These are phyloP conservation scores for Tuber magnatum DNA, from an alignment of 495 filamentous ascomycete species.

Conservation along the genomic window DNA sequence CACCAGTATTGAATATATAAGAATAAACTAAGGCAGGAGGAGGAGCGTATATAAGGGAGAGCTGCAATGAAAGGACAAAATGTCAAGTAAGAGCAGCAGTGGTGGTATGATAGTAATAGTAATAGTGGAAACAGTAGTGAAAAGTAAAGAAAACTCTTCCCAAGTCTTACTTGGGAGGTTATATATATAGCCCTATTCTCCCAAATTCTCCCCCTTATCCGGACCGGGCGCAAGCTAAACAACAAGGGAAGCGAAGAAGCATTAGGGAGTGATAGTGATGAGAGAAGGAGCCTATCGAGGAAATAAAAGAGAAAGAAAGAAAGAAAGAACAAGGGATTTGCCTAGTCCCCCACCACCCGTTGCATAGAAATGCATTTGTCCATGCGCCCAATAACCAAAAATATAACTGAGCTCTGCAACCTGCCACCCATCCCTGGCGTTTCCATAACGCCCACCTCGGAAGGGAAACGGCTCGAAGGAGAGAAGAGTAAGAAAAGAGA, in stretches of 20 bases:
- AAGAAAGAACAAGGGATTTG: constrained; percentile 11
- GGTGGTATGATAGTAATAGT: constrained; percentile 25
- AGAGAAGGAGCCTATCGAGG: neutral
- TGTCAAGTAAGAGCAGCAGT: constrained; percentile 18
- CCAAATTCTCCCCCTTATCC: neutral
- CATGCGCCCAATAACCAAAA: constrained; percentile 30
- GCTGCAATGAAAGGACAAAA: neutral
- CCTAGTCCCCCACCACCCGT: constrained; percentile 4
- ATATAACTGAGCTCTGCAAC: constrained; percentile 24
- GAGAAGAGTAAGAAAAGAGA: neutral
- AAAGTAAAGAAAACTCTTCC: neutral
- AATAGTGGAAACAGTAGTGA: neutral
- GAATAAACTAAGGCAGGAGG: neutral
- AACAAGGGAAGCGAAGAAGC: neutral
- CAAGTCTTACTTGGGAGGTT: neutral
- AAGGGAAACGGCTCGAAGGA: constrained; percentile 11
- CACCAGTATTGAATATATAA: neutral
- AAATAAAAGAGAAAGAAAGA: constrained; percentile 9
- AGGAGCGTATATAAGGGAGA: neutral
- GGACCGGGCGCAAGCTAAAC: neutral
- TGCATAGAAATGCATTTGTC: constrained; percentile 32
- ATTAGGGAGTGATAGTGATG: neutral
- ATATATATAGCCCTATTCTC: neutral
- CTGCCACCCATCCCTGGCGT: constrained; percentile 11
- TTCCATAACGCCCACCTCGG: constrained; percentile 4